phyloP scores from a whole-genome alignment of 345 rosid species.

The Dipteronia dyeriana region DNA sequence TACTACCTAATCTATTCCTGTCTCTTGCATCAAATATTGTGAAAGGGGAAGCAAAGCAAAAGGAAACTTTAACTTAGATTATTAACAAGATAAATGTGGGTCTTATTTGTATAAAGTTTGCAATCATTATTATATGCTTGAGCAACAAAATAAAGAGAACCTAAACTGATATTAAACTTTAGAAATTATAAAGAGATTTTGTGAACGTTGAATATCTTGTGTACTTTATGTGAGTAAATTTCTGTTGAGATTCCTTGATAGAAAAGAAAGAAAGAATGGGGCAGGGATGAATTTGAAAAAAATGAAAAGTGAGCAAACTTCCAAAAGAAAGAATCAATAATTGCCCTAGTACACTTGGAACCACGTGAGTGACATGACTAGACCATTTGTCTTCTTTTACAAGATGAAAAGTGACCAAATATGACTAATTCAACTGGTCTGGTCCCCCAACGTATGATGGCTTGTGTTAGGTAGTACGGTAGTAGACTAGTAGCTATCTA shows the following conservation, averaged over 20 bases:
- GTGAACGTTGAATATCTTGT: neutral
- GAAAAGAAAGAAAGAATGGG: neutral
- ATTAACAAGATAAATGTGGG: neutral
- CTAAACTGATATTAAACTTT: neutral
- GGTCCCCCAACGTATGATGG: neutral
- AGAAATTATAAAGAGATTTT: neutral
- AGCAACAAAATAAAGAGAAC: neutral
- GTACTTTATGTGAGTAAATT: neutral
- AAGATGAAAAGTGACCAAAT: slow-evolving; percentile 7
- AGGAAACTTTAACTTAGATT: neutral
- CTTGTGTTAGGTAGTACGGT: neutral
- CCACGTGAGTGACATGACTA: slow-evolving; percentile 19
- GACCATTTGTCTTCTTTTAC: slow-evolving; percentile 11
- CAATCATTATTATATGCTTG: neutral
- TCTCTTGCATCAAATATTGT: neutral
- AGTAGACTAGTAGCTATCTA: no score
- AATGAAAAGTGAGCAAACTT: neutral
- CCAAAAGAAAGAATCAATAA: neutral
- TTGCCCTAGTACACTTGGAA: neutral
- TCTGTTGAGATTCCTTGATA: neutral
- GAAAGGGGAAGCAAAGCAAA: neutral
- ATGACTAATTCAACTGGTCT: neutral
- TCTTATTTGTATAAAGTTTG: neutral
- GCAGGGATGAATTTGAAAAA: neutral
- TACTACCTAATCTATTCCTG: neutral